Evolutionary conservation across 345 rosid species (phyloP).

Genomic region (Lepidium didymum): DNA sequence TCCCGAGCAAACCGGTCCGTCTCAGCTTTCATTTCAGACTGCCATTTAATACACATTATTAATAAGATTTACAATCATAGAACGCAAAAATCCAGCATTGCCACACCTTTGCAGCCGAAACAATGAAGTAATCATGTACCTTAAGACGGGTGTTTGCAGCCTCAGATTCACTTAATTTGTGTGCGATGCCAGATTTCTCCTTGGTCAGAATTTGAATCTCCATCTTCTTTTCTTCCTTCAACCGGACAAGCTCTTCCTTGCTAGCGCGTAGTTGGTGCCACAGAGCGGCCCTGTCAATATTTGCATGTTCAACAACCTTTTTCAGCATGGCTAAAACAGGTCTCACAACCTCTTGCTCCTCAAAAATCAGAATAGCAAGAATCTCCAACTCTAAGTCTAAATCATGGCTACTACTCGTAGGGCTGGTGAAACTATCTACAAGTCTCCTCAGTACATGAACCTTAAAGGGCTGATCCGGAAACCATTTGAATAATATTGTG

Average conservation of each 20-base stretch:
- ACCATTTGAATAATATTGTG: slow-evolving; percentile 75
- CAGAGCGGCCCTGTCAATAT: slow-evolving; percentile 85
- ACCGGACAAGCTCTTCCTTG: slow-evolving; percentile 69
- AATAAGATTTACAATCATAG: neutral
- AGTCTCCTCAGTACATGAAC: slow-evolving; percentile 81
- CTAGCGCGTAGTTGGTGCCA: slow-evolving; percentile 83
- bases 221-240: slow-evolving; percentile 61
- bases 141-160: slow-evolving; percentile 62
- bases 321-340: slow-evolving; percentile 80
- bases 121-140: slow-evolving; percentile 40
- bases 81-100: neutral
- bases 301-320: slow-evolving; percentile 85
- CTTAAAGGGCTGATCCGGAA: slow-evolving; percentile 71
- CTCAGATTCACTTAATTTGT: slow-evolving; percentile 75
- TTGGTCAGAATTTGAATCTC: slow-evolving; percentile 56
- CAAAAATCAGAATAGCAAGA: slow-evolving; percentile 69
- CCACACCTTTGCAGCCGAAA: slow-evolving; percentile 3
- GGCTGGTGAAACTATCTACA: slow-evolving; percentile 72
- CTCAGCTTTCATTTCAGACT: slow-evolving; percentile 94
- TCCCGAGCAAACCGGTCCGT: slow-evolving; percentile 73
- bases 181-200: slow-evolving; percentile 60
- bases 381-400: slow-evolving; percentile 69
- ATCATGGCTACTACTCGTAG: slow-evolving; percentile 55
- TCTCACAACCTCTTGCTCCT: slow-evolving; percentile 70
- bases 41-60: slow-evolving; percentile 30